Percentiles rank a stretch among this genome's conserved stretches.
These are phyloP conservation scores for Starmera quercuum DNA, from an alignment of 805 yeast species.

Conservation along the genomic window DNA sequence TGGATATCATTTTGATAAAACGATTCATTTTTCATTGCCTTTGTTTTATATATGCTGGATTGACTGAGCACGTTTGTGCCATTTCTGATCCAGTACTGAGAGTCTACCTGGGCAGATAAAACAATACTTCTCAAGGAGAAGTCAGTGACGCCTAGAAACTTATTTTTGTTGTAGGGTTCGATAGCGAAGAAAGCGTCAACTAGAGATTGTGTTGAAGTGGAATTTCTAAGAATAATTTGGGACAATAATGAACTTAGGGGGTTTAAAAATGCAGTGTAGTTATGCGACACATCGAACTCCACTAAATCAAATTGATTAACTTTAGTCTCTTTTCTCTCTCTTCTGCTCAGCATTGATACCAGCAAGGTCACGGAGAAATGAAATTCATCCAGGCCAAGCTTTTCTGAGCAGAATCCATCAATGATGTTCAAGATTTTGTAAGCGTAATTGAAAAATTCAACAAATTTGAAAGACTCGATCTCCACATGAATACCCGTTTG, in stretches of 20 bases:
- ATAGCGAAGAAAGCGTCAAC: constrained; percentile 1
- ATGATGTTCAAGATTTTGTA: constrained; percentile 35
- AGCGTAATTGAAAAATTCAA: constrained; percentile 41
- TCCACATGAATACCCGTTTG: constrained; percentile 66
- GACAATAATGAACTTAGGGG: constrained; percentile 55
- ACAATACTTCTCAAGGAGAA: constrained; percentile 53
- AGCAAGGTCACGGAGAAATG: too few species aligned
- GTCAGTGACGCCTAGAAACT: constrained; percentile 44
- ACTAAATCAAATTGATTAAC: constrained; percentile 22
- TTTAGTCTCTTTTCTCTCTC: constrained; percentile 17
- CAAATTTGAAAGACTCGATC: constrained; percentile 43
- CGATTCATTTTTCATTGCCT: constrained; percentile 34
- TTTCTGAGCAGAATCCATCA: constrained; percentile 11
- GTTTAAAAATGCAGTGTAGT: constrained; percentile 48
- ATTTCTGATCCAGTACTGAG: constrained; percentile 70
- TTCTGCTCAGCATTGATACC: constrained; percentile 14
- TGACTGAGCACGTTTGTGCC: constrained; percentile 49
- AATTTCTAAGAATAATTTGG: constrained; percentile 1
- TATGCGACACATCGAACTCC: constrained; percentile 36
- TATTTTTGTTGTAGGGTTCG: constrained; percentile 23
- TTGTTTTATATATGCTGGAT: constrained; percentile 39
- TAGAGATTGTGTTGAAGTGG: background rate
- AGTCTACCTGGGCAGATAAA: constrained; percentile 49
- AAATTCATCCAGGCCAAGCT: background rate
- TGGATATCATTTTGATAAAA: constrained; percentile 71